Percentiles rank a stretch among this genome's conserved stretches.
These are phyloP conservation scores for Leptomonas pyrrhocoris DNA, from an alignment of 208 protist species.

Conservation along the genomic window DNA sequence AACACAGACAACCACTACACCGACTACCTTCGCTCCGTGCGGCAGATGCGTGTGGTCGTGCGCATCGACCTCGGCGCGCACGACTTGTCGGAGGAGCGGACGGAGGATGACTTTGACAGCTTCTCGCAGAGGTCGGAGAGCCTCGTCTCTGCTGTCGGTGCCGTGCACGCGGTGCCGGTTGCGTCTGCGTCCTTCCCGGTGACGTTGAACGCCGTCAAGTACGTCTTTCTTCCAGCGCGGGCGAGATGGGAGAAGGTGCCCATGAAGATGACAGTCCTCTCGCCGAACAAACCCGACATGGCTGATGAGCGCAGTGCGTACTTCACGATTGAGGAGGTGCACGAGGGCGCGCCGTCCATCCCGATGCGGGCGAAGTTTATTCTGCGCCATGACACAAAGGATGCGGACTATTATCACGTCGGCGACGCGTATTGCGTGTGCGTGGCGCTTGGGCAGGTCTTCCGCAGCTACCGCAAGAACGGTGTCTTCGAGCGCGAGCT, in stretches of 20 bases:
- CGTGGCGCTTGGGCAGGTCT: conserved; percentile 36
- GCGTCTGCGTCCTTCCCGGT: neutral
- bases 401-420: conserved; percentile 59
- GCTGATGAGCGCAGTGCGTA: conserved; percentile 42
- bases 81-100: neutral
- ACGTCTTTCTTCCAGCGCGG: conserved; percentile 23
- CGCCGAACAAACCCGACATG: conserved; percentile 10
- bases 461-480: conserved; percentile 26
- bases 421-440: conserved; percentile 57
- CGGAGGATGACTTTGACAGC: conserved; percentile 5
- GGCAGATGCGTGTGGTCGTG: conserved; percentile 26
- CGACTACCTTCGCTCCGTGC: conserved; percentile 23
- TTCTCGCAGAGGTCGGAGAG: conserved; percentile 11
- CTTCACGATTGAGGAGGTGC: conserved; percentile 48
- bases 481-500: conserved; percentile 23
- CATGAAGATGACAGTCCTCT: conserved; percentile 18
- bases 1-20: conserved; percentile 30
- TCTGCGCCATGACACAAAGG: conserved; percentile 30
- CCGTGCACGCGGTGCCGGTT: conserved; percentile 1
- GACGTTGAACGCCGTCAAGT: conserved; percentile 33
- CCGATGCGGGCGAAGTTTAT: conserved; percentile 63
- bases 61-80: conserved; percentile 3
- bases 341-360: conserved; percentile 10
- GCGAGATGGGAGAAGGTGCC: conserved; percentile 28
- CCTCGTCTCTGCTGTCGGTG: neutral